These are phyloP conservation scores for Neurospora sp. DNA, from an alignment of 495 filamentous ascomycete genomes.

Conservation along the genomic window DNA sequence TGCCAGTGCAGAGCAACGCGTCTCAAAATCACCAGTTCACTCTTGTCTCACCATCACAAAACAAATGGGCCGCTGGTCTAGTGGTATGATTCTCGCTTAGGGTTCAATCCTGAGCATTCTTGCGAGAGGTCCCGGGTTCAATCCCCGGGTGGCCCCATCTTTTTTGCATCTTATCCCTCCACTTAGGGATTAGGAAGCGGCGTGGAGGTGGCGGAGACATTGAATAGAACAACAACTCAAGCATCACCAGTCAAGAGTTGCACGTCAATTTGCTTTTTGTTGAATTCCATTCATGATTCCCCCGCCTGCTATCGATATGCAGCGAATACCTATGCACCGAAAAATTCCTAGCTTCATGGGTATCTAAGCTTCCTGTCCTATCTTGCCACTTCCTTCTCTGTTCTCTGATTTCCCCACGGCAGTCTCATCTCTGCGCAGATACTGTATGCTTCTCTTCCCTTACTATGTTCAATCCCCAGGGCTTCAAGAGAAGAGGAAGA, in stretches of 20 bases:
- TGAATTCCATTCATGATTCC: not conserved
- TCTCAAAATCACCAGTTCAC: not conserved
- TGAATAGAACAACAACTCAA: not conserved
- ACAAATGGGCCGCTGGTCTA: not conserved
- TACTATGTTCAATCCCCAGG: not conserved
- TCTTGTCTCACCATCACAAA: not conserved
- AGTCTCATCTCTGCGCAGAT: no score
- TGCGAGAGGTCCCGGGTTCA: not conserved
- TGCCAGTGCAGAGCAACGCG: not conserved
- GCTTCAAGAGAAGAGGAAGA: not conserved
- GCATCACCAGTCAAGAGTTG: not conserved
- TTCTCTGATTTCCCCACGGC: not conserved
- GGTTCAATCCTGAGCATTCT: not conserved
- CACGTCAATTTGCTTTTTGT: not conserved
- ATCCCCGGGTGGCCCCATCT: not conserved
- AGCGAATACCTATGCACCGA: not conserved
- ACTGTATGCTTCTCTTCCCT: no score
- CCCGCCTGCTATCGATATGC: not conserved
- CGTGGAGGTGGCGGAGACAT: no score
- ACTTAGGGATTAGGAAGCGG: no score
- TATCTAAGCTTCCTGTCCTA: not conserved
- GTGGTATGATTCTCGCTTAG: not conserved
- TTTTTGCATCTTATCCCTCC: no score
- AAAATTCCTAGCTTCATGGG: not conserved
- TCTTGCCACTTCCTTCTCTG: not conserved